Evolutionary conservation across 768 basidiomycete genomes (phyloP), one percentile per base, ranked within the genome.

Genomic region (Cubamyces lactineus): DNA sequence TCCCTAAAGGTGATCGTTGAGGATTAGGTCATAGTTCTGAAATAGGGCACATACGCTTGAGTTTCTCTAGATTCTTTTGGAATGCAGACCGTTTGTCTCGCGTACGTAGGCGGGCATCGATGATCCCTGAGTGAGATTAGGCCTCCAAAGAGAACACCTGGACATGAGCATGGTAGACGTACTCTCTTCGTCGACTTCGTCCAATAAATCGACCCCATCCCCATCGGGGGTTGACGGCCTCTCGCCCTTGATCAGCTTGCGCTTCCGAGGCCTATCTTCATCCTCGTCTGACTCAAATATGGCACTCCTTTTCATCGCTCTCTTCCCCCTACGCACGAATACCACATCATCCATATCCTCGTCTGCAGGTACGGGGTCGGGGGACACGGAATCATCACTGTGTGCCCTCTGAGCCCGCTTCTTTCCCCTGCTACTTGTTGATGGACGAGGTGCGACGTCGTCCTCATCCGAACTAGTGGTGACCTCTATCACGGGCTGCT

Each of bases 1-100:
- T 80, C 63, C 78, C 79, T 81, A 66, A 13, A 47, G 5, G 41
- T 1, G 19, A 28, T 39, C 24, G 7, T 54, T 38, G 9, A 51
- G 39, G 12, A 6, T 17, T 21, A 19, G 7, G 23, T 43, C 12
- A 39, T 26, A 54, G 47, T 13, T 23, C 3, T 26, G 16, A 19
- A 42, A 15, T 49, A n/a, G 15, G n/a, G 53, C 12, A 72, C 81
- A 53, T 61, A 93, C 91, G 78, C 74, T 84, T 89, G 53, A 92
- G 67, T 63, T 79, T 86, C 63, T 89, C 86, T 15, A 92, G 71
- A 62, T 83, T 87, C 70, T 78, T 80, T 65, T 86, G 87, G 70
- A 84, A 92, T 5, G 73, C 63, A 15, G 86, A 81, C 71, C 80
- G 79, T 73, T 84, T 90, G 60, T 79, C 76, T 30, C 89, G 82